Evolutionary conservation across 1,139 yeast species (phyloP), one percentile per base, ranked within the genome.

Genomic region (Taphrina pruni): DNA sequence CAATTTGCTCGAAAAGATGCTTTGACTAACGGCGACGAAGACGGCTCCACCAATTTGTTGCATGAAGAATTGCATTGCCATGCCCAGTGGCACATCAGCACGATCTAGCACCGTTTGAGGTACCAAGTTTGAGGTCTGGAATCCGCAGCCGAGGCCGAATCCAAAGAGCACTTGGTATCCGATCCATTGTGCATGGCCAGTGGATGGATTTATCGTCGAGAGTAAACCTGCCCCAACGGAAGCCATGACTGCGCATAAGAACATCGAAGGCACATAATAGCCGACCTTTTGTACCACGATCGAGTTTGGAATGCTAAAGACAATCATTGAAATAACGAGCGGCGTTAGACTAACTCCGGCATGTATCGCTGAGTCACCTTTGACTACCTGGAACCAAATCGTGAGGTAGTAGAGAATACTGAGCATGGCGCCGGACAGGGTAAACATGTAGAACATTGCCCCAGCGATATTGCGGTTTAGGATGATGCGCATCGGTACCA

Each of bases 271-370:
- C 74, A 87, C 87, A 66, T 86, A 82, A 56, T 76, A 75, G 54
- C 88, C 81, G 1, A 86, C 80, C 70, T 76, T 78, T 56, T 82
- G 78, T 71, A 86, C 80, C 57, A 82, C 72, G 0, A 83, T 72
- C 43, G 89, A 89, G 54, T 81, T 80, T 12, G 76, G 52, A 0
- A 84, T 77, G 0, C 87, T 81, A 0, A 85, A 72, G 6, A 86
- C 52, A 4, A 87, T 82, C 4, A 86, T 83, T 0, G 87, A 77
- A 39, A 88, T 76, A 60, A 87, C 81, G 72, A 83, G 72, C 0
- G 90, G 88, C 35, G 87, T 76, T 71, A 86, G 75, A 72, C 84
- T 84, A 57, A 87, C 78, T 41, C 90, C 89, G 0, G 90, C 84
- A 71, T 82, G 80, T 80, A 85, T 82, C 0, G 90, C 84, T 20